Base-by-base conservation (phyloP, 495 filamentous ascomycete genomes). In the Geoglossum glabrum region DNA sequence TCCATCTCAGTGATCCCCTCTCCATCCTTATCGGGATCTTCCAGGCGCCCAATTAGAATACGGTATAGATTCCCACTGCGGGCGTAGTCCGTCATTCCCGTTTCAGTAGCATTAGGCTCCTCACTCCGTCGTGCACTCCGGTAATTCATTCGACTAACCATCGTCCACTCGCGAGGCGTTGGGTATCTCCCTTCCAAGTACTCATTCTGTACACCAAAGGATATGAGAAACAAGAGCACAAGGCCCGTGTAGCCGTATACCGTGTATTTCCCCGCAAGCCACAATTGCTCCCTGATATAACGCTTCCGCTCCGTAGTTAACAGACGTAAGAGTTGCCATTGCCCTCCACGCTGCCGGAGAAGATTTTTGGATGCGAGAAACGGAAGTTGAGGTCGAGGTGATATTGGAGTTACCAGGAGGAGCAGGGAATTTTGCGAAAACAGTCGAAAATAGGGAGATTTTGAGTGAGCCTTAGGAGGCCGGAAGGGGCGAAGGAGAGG, bases 231-330 rank as follows among this genome's bases (percentile, higher is more conserved):
- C 51, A 79, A 64, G 28, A 81, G 68, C 17, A 75, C 66, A 1
- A 76, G 64, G 47, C 77, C 76, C 21, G 76, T 69, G 70, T 75
- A 87, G 38, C 81, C 64, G 28, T 70, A 78, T 25, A 68, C 65
- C 30, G 71, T 75, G 60, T 77, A 84, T 57, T 87, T 82, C 51
- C 74, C 67, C 10, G 77, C 79, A 10, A 75, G 74, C 54, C 72
- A 76, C 49, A 84, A 65, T 30, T 86, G 79, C 55, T 80, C 72
- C 60, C 76, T 82, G 55, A 89, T 73, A 68, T 80, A 80, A 27
- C 75, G 72, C 57, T 81, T 83, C 55, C 76, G 76, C 64, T 88
- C 81, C 0, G 86, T 90, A n/a, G 84, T 87, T 31, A 90, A 69
- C 47, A 86, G 73, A 25, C 87, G 83, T 6, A 79, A 75, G 38